These are phyloP conservation scores for Alternaria ethzedia DNA, from an alignment of 2,329 filamentous ascomycete species.

Conservation along the genomic window DNA sequence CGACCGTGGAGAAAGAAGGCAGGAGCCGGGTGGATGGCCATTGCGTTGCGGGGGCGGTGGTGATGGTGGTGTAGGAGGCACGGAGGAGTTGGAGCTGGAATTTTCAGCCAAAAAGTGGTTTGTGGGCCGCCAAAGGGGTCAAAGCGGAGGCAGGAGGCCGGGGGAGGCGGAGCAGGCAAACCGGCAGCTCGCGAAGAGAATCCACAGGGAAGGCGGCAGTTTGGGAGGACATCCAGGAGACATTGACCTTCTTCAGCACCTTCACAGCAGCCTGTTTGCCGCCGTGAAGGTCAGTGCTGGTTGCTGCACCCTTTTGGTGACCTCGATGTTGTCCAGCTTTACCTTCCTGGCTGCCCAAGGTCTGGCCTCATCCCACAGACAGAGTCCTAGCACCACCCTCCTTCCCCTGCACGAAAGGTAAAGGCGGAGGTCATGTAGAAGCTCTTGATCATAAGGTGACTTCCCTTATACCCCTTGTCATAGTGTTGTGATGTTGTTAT, in stretches of 20 bases:
- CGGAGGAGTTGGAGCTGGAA: not conserved
- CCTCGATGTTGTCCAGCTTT: not conserved
- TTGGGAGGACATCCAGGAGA: not conserved
- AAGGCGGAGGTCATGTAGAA: not conserved
- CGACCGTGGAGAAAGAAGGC: too few relatives aligned
- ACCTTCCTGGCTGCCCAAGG: not conserved
- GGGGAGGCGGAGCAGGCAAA: not conserved
- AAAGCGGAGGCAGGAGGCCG: not conserved
- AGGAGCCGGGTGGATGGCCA: too few relatives aligned
- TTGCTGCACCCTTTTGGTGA: not conserved
- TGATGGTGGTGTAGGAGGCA: not conserved
- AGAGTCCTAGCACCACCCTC: not conserved
- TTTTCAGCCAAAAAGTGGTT: not conserved
- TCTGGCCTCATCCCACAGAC: not conserved
- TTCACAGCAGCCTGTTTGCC: slow-evolving; percentile 1
- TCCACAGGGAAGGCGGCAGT: not conserved
- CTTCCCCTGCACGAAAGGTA: slow-evolving; percentile 2
- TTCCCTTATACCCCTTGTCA: not conserved
- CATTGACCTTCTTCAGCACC: not conserved
- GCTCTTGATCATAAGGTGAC: not conserved
- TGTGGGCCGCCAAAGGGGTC: not conserved
- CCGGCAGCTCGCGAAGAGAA: not conserved
- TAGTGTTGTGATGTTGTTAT: not conserved
- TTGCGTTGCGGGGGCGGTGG: too few relatives aligned
- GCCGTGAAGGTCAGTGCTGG: slow-evolving; percentile 6